These are phyloP conservation scores for Antitrichia curtipendula DNA, from an alignment of 225 moss, liverwort and hornwort species.

Conservation along the genomic window DNA sequence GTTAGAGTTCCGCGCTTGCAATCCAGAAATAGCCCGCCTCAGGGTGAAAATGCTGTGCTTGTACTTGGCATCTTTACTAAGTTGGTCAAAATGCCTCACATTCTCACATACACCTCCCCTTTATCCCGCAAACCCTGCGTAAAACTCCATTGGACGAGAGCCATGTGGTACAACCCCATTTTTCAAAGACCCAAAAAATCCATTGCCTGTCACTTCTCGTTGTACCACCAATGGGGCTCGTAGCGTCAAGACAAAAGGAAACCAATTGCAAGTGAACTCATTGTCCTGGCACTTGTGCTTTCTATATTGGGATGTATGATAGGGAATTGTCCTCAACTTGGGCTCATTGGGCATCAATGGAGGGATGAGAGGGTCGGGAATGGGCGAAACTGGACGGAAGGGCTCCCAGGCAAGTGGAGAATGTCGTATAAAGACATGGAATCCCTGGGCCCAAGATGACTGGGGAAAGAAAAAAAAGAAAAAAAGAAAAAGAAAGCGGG, in stretches of 20 bases:
- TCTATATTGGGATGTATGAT: background rate
- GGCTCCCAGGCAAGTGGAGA: background rate
- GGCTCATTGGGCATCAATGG: no score
- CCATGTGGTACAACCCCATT: background rate
- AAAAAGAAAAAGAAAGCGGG: no score
- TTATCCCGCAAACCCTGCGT: background rate
- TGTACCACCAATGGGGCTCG: background rate
- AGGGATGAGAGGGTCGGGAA: background rate
- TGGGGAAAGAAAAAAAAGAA: no score
- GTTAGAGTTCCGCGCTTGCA: no score
- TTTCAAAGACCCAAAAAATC: background rate
- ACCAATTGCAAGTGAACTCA: background rate
- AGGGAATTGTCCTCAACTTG: background rate
- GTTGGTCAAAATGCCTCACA: background rate
- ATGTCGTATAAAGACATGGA: background rate
- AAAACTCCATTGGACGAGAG: background rate
- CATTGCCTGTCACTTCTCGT: background rate
- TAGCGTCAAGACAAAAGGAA: background rate
- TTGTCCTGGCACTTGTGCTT: background rate
- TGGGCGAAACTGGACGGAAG: background rate
- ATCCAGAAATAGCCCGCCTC: background rate
- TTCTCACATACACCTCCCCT: no score
- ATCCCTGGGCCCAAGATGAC: background rate
- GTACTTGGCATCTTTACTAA: background rate
- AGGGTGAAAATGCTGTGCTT: background rate